Conservation (phyloP, 805 yeast genomes). For the Candida fluviatilis region DNA sequence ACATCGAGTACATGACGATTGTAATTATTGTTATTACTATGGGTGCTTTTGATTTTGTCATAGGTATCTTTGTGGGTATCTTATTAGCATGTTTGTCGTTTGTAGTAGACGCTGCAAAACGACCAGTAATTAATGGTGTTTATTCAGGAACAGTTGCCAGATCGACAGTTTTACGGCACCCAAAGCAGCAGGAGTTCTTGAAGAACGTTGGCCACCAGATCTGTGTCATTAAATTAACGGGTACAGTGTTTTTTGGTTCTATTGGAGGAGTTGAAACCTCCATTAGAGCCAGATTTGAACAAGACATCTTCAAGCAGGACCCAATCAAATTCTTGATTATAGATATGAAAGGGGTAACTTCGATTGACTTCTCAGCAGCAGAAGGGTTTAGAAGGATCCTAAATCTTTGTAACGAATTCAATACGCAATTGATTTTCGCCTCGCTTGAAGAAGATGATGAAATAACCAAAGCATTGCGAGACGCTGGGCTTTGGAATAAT, state of each 20-base stretch:
- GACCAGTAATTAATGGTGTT: constrained; percentile 75
- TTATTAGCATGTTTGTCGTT: constrained; percentile 91
- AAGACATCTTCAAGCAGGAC: constrained; percentile 41
- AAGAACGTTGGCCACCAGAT: constrained; percentile 87
- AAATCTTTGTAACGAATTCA: constrained; percentile 65
- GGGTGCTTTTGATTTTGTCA: constrained; percentile 95
- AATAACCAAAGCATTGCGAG: constrained; percentile 67
- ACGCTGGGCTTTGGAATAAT: constrained; percentile 73
- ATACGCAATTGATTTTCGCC: constrained; percentile 70
- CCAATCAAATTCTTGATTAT: constrained; percentile 79
- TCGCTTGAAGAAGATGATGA: constrained; percentile 68
- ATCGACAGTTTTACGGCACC: constrained; percentile 89
- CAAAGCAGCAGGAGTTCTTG: constrained; percentile 80
- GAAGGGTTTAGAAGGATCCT: constrained; percentile 89
- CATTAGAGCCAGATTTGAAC: constrained; percentile 62
- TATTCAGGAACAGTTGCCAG: constrained; percentile 86
- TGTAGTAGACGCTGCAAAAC: constrained; percentile 85
- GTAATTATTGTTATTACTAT: constrained; percentile 83
- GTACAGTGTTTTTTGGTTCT: constrained; percentile 90
- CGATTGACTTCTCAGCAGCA: constrained; percentile 91
- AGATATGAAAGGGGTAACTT: constrained; percentile 77
- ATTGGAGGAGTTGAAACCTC: constrained; percentile 85
- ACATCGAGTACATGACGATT: constrained; percentile 81
- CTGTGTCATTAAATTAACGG: constrained; percentile 80
- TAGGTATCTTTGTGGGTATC: constrained; percentile 88